Base-by-base conservation (phyloP, 495 filamentous ascomycete species). In the Trypethelium eluteriae region DNA sequence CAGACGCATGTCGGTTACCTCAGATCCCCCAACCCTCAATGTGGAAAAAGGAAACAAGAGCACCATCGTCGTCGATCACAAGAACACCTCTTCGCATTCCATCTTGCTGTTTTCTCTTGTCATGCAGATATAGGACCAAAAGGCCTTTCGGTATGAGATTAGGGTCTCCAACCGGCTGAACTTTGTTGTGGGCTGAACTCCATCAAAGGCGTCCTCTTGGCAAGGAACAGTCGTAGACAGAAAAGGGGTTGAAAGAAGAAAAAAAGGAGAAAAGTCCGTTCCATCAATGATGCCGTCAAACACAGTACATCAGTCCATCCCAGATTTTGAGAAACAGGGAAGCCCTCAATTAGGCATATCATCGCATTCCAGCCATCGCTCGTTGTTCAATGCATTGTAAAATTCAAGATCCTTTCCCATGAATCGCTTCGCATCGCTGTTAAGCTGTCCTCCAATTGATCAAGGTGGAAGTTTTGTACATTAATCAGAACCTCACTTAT, bases 241-340 rank as follows among this genome's bases (percentile, higher is more conserved):
- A 59, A 59, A 36, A 36, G 18, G 53, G 36, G 32, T 35, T 34
- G n/a, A 0, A 53, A 18, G 9, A 9, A n/a, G 5, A 25, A 18
- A 53, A 59, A 18, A 9, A 36, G 32, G 32, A 14, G 32, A 59
- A 36, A 59, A 59, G 36, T 18, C 32, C 53, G 32, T 59, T 59
- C 32, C 53, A 36, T 59, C 53, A 36, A 59, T 36, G 32, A 59
- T 59, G 53, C 53, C 53, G 53, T 59, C 53, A 59, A 18, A 59
- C 53, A 35, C 7, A 36, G 53, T 35, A 59, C 53, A 59, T 10
- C 5, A 59, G 14, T 59, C 32, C 53, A 3, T 5, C n/a, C 7
- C 49, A 16, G 5, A 16, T 25, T 25, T 25, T 25, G 25, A 1
- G 25, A 25, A 18, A 53, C 14, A 53, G 16, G 5, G 16, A 53